Conservation (phyloP, 306 rosid genomes). For the Vigna mungo region DNA sequence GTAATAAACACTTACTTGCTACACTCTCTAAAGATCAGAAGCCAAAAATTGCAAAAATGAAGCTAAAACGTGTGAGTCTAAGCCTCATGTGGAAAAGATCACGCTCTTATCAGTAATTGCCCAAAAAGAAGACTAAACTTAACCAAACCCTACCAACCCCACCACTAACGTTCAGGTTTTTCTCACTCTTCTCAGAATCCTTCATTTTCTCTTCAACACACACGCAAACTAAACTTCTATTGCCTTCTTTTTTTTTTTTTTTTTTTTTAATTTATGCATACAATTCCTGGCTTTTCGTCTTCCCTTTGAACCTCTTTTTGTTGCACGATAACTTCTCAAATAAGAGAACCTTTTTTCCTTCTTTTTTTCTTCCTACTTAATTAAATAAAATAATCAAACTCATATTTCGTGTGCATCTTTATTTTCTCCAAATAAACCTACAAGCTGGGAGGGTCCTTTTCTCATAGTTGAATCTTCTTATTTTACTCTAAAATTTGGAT, state of each 20-base stretch:
- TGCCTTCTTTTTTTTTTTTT: constrained; percentile 18
- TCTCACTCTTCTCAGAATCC: neutral
- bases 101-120: constrained; percentile 31
- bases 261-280: too few relatives aligned
- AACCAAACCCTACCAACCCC: constrained; percentile 44
- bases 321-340: constrained; percentile 36
- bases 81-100: constrained; percentile 14
- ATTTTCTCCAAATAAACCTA: constrained; percentile 4
- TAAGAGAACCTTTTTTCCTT: constrained; percentile 14
- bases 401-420: constrained; percentile 42
- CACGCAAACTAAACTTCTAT: constrained; percentile 25
- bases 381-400: constrained; percentile 24
- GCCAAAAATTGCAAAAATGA: neutral
- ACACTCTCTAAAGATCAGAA: neutral
- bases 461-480: constrained; percentile 46
- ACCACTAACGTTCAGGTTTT: neutral
- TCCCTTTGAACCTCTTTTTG: neutral
- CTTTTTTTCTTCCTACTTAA: too few relatives aligned
- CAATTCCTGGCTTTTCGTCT: constrained; percentile 56
- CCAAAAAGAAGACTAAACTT: neutral
- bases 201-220: neutral
- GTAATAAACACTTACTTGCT: neutral
- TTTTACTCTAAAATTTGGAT: constrained; percentile 28
- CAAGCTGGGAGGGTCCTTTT: constrained; percentile 45
- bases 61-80: neutral